A percentile compares a stretch with the other conserved stretches of the same genome.
Evolutionary conservation across 768 basidiomycete species (phyloP).

Genomic region (Psilocybe sp.): DNA sequence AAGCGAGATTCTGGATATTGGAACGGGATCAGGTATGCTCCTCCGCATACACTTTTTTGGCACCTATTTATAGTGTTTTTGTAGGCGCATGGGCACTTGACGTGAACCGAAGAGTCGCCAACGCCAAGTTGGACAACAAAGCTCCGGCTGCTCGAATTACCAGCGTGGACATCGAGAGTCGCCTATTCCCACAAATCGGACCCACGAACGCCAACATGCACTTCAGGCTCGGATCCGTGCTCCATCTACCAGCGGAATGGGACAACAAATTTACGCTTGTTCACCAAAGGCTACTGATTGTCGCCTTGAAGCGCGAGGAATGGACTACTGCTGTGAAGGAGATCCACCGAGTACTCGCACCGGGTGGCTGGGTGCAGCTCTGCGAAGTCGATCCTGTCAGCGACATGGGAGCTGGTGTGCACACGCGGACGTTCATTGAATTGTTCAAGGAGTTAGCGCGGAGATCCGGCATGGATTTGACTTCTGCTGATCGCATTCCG

Average conservation of each 20-base stretch:
- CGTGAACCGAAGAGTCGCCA: not conserved
- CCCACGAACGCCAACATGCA: not conserved
- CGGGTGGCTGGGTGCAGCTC: not conserved
- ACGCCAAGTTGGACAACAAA: not conserved
- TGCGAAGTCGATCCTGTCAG: not conserved
- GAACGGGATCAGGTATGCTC: slow-evolving; percentile 14
- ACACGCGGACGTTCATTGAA: no score
- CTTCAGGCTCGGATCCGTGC: not conserved
- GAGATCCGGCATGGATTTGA: no score
- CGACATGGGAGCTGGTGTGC: not conserved
- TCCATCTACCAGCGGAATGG: not conserved
- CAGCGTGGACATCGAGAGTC: not conserved
- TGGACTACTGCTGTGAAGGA: not conserved
- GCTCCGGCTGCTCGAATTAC: not conserved
- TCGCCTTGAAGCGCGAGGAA: not conserved
- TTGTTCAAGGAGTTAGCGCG: no score
- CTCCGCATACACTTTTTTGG: not conserved
- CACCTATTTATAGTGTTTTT: not conserved
- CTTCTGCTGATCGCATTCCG: no score
- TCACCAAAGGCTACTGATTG: not conserved
- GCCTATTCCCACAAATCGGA: not conserved
- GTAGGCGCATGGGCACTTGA: not conserved
- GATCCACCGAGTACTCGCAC: not conserved
- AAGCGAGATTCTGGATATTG: slow-evolving; percentile 15
- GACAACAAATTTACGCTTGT: not conserved